Evolutionary conservation across 2,329 filamentous ascomycete species (phyloP).

Genomic region (Fusarium algeriense): DNA sequence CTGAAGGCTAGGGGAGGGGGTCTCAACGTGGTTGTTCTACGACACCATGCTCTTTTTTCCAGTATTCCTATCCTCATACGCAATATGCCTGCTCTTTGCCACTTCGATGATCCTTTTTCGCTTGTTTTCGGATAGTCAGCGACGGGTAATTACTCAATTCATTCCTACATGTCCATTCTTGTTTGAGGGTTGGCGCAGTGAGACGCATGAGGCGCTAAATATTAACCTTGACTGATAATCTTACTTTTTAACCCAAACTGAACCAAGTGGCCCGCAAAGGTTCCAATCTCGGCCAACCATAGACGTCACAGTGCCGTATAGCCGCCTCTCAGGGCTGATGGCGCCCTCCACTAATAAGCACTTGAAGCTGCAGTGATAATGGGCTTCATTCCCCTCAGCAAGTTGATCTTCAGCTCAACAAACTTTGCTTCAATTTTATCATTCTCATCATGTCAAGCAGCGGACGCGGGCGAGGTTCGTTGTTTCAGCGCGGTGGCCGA

Average conservation of each 20-base stretch:
- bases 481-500: constrained; percentile 7
- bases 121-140: neutral
- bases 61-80: neutral
- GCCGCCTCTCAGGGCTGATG: constrained; percentile 2
- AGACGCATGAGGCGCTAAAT: constrained; percentile 2
- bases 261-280: neutral
- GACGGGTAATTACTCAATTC: too few species aligned
- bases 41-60: neutral
- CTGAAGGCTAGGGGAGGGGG: neutral
- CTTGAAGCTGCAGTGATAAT: neutral
- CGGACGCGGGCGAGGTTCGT: constrained; percentile 3
- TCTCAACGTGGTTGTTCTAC: neutral
- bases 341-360: neutral
- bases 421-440: neutral
- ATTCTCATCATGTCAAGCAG: constrained; percentile 4
- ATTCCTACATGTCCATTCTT: neutral
- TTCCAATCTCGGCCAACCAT: neutral
- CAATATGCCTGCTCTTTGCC: neutral
- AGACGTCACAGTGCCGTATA: constrained; percentile 7
- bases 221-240: neutral
- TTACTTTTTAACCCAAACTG: neutral
- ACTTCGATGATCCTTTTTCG: neutral
- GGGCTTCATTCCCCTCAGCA: neutral
- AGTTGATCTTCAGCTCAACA: neutral
- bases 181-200: neutral